Percentiles rank a stretch among this genome's conserved stretches.
These are phyloP conservation scores for Lecanicillium sp. DNA, from an alignment of 2,329 filamentous ascomycete genomes.

Conservation along the genomic window DNA sequence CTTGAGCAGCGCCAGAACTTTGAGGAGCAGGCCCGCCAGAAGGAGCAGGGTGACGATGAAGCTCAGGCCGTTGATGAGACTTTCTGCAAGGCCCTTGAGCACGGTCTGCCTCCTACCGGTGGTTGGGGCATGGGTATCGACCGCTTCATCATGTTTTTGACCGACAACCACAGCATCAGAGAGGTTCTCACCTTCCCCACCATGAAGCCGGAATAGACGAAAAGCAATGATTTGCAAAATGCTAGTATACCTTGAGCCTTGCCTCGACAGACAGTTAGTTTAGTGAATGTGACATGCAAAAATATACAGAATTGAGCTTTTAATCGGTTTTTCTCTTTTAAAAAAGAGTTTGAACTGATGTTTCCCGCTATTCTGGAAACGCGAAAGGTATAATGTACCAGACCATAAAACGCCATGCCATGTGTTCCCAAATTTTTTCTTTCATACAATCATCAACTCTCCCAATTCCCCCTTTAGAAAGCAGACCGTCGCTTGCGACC, in stretches of 20 bases:
- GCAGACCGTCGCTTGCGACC: conserved; percentile 74
- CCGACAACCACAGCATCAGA: conserved; percentile 87
- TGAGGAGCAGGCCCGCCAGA: conserved; percentile 92
- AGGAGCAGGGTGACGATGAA: conserved; percentile 94
- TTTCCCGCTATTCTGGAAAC: too few relatives aligned
- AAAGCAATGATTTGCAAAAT: conserved; percentile 33
- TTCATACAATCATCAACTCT: conserved; percentile 1
- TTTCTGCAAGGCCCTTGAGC: conserved; percentile 85
- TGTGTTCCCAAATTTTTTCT: conserved; percentile 11
- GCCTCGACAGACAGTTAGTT: not conserved
- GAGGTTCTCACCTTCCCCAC: conserved; percentile 96
- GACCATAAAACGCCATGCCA: conserved; percentile 21
- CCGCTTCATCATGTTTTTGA: conserved; percentile 90
- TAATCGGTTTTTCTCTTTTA: too few relatives aligned
- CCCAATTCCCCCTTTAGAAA: conserved; percentile 45
- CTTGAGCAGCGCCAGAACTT: conserved; percentile 81
- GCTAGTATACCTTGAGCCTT: too few relatives aligned
- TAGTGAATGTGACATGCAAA: not conserved
- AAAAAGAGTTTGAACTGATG: too few relatives aligned
- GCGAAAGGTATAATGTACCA: too few relatives aligned
- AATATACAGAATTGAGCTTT: not conserved
- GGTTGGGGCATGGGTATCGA: conserved; percentile 97
- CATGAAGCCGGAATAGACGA: conserved; percentile 77
- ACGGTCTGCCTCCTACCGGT: conserved; percentile 84
- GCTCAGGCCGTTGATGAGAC: conserved; percentile 94